A percentile compares a stretch with the other conserved stretches of the same genome.
Conservation (phyloP, 345 rosid species). For the Moricandia arvensis region DNA sequence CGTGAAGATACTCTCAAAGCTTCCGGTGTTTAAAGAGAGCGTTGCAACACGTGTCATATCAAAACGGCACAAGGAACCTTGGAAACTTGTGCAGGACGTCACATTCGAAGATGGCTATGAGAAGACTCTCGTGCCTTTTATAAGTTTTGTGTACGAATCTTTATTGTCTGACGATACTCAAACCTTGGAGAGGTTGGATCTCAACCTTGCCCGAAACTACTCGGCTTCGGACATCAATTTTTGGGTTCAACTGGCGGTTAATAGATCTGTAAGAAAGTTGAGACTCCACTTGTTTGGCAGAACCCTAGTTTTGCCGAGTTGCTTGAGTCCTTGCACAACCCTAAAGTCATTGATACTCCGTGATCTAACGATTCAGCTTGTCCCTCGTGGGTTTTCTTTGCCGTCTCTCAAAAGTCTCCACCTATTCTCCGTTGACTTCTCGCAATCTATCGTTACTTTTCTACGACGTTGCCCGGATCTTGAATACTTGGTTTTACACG, state of each 20-base stretch:
- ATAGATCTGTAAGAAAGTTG: not conserved
- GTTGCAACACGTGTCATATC: not conserved
- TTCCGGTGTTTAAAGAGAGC: not conserved
- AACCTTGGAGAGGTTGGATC: not conserved
- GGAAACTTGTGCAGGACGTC: not conserved
- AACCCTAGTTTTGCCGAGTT: conserved; percentile 1
- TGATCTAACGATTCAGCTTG: not conserved
- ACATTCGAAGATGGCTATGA: not conserved
- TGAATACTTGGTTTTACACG: not conserved
- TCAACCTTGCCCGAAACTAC: not conserved
- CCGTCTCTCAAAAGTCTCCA: not conserved
- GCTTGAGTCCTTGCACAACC: conserved; percentile 15
- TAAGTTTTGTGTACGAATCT: not conserved
- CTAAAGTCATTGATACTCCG: not conserved
- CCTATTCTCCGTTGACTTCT: not conserved
- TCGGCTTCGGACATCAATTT: not conserved
- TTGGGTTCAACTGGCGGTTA: not conserved
- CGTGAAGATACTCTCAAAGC: not conserved
- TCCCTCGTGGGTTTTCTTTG: not conserved
- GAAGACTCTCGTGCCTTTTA: not conserved
- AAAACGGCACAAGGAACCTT: not conserved
- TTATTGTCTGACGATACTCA: not conserved
- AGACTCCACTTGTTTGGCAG: not conserved
- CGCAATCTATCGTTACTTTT: not conserved
- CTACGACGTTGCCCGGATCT: not conserved